These are phyloP conservation scores for Centaurea solstitialis DNA, from an alignment of 129 eudicot species.

Conservation along the genomic window DNA sequence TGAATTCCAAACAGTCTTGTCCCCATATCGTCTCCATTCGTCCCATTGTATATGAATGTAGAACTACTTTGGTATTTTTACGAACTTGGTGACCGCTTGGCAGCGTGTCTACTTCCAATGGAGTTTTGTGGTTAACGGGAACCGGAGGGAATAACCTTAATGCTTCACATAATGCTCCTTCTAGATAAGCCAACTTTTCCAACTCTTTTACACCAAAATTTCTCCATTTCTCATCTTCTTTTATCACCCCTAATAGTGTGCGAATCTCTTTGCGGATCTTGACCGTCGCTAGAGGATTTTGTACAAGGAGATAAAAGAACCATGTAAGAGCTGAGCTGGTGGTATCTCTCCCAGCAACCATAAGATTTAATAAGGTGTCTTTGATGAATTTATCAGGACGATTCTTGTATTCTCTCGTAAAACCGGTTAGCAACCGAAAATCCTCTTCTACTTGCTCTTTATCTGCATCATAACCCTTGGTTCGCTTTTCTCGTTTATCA, in stretches of 20 bases:
- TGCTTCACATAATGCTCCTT: conserved; percentile 60
- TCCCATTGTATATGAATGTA: conserved; percentile 56
- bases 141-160: conserved; percentile 57
- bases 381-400: conserved; percentile 17
- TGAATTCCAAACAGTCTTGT: conserved; percentile 53
- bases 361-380: conserved; percentile 39
- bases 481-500: background rate
- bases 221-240: background rate
- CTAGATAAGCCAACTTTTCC: conserved; percentile 38
- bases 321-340: conserved; percentile 50
- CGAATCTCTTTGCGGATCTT: conserved; percentile 51
- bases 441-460: background rate
- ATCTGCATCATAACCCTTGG: background rate
- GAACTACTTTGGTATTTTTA: conserved; percentile 50
- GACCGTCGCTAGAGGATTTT: conserved; percentile 26
- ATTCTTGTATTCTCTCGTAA: too few species aligned
- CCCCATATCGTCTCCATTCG: conserved; percentile 71
- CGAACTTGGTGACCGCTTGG: conserved; percentile 51
- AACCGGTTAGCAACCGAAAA: background rate
- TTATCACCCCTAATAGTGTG: conserved; percentile 12
- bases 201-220: conserved; percentile 21
- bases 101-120: conserved; percentile 40
- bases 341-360: conserved; percentile 59
- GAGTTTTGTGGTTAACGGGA: conserved; percentile 49
- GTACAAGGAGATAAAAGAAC: conserved; percentile 48